Percentiles rank a stretch among this genome's conserved stretches.
Evolutionary conservation across 371 early-diverging fungal species (phyloP).

Genomic region (Rhizopus arrhizus): DNA sequence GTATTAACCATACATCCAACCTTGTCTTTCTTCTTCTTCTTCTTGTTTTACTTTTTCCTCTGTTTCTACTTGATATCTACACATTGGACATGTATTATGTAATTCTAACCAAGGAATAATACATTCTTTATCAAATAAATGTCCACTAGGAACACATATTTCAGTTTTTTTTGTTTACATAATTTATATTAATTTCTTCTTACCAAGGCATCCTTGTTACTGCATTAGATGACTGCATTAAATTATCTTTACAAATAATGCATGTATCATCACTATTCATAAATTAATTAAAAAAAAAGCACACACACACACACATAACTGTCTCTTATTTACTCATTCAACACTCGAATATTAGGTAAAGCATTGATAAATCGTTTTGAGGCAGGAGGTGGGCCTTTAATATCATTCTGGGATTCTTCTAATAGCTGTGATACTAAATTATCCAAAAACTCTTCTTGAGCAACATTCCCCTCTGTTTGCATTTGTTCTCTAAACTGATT

Average conservation of each 20-base stretch:
- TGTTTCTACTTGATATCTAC: slow-evolving; percentile 57
- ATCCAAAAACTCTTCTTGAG: slow-evolving; percentile 52
- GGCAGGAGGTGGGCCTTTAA: slow-evolving; percentile 58
- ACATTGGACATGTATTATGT: slow-evolving; percentile 65
- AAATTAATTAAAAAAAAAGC: not conserved
- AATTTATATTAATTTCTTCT: slow-evolving; percentile 1
- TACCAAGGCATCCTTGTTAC: slow-evolving; percentile 59
- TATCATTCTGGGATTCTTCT: slow-evolving; percentile 51
- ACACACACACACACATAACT: not conserved
- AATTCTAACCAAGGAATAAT: slow-evolving; percentile 62
- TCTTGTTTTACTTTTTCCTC: slow-evolving; percentile 47
- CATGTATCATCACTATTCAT: slow-evolving; percentile 47
- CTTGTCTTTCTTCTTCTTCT: slow-evolving; percentile 50
- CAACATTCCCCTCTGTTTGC: slow-evolving; percentile 41
- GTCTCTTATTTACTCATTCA: slow-evolving; percentile 29
- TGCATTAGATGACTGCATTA: slow-evolving; percentile 27
- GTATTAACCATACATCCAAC: slow-evolving; percentile 51
- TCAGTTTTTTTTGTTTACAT: not conserved
- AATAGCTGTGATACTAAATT: slow-evolving; percentile 51
- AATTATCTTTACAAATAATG: slow-evolving; percentile 53
- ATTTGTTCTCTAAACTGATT: slow-evolving; percentile 43
- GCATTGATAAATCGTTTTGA: slow-evolving; percentile 45
- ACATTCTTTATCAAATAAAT: slow-evolving; percentile 62
- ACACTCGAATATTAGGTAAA: slow-evolving; percentile 29
- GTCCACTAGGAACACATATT: slow-evolving; percentile 36